phyloP scores from a whole-genome alignment of 2,329 filamentous ascomycete species.

The Mollisiaceae sp. region DNA sequence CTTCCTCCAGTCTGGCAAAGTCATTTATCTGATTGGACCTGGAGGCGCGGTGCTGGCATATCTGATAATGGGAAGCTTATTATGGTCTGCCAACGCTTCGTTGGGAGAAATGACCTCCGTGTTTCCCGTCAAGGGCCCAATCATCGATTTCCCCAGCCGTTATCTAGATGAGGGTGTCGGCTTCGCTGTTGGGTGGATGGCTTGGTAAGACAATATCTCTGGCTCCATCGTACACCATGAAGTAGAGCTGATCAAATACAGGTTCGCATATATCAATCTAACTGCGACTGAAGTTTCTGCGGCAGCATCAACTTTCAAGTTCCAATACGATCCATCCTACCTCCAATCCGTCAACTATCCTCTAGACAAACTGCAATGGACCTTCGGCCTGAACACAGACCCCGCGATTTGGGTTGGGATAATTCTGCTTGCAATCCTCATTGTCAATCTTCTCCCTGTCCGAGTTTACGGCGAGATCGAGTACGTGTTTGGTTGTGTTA shows the following conservation, averaged over 20 bases:
- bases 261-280: conserved; percentile 23
- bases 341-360: conserved; percentile 43
- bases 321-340: conserved; percentile 44
- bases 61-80: conserved; percentile 51
- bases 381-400: conserved; percentile 34
- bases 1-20: conserved; percentile 51
- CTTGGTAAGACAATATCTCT: conserved; percentile 42
- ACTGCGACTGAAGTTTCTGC: conserved; percentile 45
- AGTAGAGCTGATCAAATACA: conserved; percentile 3
- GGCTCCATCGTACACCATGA: neutral
- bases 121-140: conserved; percentile 46
- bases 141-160: conserved; percentile 28
- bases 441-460: conserved; percentile 47
- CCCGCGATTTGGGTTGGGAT: conserved; percentile 48
- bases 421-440: conserved; percentile 42
- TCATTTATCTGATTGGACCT: conserved; percentile 50
- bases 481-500: conserved; percentile 66
- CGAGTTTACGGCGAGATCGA: conserved; percentile 61
- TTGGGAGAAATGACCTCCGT: conserved; percentile 49
- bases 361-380: conserved; percentile 41
- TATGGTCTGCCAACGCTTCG: conserved; percentile 53
- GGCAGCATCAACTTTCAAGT: conserved; percentile 48
- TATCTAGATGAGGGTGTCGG: conserved; percentile 29
- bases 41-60: conserved; percentile 50
- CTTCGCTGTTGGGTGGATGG: conserved; percentile 46